Evolutionary conservation across 768 basidiomycete species (phyloP).

Genomic region (Lenzites betulinus): DNA sequence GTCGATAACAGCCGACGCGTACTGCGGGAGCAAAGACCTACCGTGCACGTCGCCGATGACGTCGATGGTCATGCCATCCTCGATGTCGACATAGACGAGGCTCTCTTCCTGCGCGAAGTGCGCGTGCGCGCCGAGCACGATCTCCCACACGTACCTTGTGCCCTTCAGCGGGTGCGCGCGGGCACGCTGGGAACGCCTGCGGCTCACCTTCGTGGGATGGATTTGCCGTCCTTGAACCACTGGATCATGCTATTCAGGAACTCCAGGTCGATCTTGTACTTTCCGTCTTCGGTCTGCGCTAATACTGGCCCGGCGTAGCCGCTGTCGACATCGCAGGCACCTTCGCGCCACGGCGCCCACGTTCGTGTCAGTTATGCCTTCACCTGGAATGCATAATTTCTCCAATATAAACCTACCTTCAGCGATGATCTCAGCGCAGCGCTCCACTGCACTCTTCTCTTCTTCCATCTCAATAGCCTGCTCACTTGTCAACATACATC

Average conservation of each 20-base stretch:
- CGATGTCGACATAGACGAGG: slow-evolving; percentile 73
- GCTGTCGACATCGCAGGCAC: slow-evolving; percentile 77
- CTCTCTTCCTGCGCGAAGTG: slow-evolving; percentile 78
- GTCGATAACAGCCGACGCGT: slow-evolving; percentile 4
- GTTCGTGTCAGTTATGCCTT: too few relatives aligned
- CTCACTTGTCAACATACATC: not conserved
- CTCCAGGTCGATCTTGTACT: slow-evolving; percentile 70
- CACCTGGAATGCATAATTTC: not conserved
- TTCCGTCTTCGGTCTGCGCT: slow-evolving; percentile 54
- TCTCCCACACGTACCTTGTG: slow-evolving; percentile 88
- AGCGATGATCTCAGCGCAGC: slow-evolving; percentile 77
- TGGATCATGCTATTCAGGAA: slow-evolving; percentile 87
- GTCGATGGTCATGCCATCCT: slow-evolving; percentile 81
- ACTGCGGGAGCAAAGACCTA: slow-evolving; percentile 33
- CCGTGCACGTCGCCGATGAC: slow-evolving; percentile 98
- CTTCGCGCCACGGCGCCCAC: slow-evolving; percentile 35
- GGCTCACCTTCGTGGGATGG: slow-evolving; percentile 77
- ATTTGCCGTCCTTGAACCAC: slow-evolving; percentile 94
- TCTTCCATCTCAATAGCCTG: slow-evolving; percentile 94
- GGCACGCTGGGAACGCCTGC: not conserved
- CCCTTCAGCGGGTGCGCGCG: not conserved
- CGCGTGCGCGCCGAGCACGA: slow-evolving; percentile 82
- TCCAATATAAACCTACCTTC: slow-evolving; percentile 53
- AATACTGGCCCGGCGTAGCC: slow-evolving; percentile 78
- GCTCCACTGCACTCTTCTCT: slow-evolving; percentile 73